Base-by-base conservation (phyloP, 805 yeast genomes). In the Zygosaccharomyces pseudorouxii region DNA sequence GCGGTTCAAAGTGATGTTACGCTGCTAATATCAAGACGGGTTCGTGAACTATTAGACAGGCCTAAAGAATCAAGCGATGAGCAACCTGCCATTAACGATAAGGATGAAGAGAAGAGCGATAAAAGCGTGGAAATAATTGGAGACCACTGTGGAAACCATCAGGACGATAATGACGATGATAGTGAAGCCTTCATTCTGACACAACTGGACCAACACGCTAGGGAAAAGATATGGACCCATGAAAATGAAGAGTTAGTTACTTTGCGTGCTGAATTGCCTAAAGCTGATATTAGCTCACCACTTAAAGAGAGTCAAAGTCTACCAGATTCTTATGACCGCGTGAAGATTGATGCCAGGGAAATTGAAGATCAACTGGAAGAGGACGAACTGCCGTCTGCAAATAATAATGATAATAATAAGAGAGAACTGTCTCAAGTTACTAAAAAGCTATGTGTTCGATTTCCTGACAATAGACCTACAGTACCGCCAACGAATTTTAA, bases 1-100 rank as follows among this genome's bases (percentile, higher is more conserved):
- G 51, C 51, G 30, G 62, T 62, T 2, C 66, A 62, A 44, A 29
- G 46, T 27, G 63, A 59, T 38, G 55, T 56, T 3, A 54, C 55
- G 19, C 38, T 38, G 27, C 51, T 58, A 20, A 54, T 62, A 11
- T 38, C 47, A 22, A 27, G 35, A 4, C 54, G 51, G 9, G 51
- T 53, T 4, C 19, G 35, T 11, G 23, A 42, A 31, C 20, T 51
- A 4, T 42, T 48, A 22, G 22, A 30, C 33, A 16, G n/a, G 42
- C 11, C 42, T 5, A 29, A 25, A 39, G n/a, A 11, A 5, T n/a
- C 11, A 16, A 8, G 11, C 14, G 22, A 39, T 39, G 30, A 39
- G 8, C 18, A 25, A 7, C 16, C 14, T 18, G n/a, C 29, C 11
- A 25, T 39, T 16, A 9, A 19, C 11, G n/a, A 25, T 29, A 8